phyloP scores from a whole-genome alignment of 352 stramenopile genomes.

The Globisporangium heterothallicum region DNA sequence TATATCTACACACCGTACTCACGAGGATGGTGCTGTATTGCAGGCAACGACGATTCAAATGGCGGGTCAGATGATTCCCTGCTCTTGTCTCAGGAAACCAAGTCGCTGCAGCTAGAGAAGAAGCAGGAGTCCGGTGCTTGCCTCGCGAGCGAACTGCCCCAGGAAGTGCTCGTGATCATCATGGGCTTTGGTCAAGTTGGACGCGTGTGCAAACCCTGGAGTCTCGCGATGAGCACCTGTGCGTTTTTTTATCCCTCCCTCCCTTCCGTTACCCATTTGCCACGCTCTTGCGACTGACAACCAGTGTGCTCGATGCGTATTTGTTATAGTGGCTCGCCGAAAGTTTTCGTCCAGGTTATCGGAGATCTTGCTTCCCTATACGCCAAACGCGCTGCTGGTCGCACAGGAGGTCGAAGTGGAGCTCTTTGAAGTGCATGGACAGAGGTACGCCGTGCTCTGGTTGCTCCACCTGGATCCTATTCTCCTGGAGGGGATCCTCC shows the following conservation, averaged over 20 bases:
- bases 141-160: constrained; percentile 46
- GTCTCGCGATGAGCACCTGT: constrained; percentile 59
- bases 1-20: not conserved
- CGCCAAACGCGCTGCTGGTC: constrained; percentile 33
- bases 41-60: not conserved
- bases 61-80: constrained; percentile 4
- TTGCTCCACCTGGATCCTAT: too few relatives aligned
- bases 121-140: constrained; percentile 3
- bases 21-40: not conserved
- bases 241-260: constrained; percentile 6
- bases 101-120: constrained; percentile 12
- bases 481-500: too few relatives aligned
- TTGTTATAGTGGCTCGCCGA: constrained; percentile 38
- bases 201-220: constrained; percentile 79
- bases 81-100: constrained; percentile 14
- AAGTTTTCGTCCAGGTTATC: constrained; percentile 54
- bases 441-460: constrained; percentile 25
- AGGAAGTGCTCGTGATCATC: constrained; percentile 69
- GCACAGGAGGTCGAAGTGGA: constrained; percentile 52
- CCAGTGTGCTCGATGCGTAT: not conserved
- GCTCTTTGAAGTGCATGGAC: constrained; percentile 52
- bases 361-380: constrained; percentile 48
- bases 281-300: not conserved
- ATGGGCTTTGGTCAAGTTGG: constrained; percentile 66
- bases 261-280: too few relatives aligned